phyloP scores from a whole-genome alignment of 805 yeast genomes.

The Ogataea corticis region DNA sequence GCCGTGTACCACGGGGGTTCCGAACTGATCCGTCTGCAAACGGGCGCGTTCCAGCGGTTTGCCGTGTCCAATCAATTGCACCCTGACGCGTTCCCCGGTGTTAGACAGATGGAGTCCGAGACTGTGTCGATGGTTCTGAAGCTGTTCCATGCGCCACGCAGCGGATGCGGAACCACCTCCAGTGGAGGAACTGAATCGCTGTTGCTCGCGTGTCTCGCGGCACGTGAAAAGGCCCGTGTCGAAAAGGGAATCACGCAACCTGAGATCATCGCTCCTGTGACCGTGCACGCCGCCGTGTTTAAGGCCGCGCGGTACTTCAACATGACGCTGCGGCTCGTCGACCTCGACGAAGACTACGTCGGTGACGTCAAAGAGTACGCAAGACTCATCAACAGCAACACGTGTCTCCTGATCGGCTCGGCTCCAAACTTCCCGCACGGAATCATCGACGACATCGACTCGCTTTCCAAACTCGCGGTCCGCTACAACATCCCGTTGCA shows the following conservation, averaged over 20 bases:
- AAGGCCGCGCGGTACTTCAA: constrained; percentile 91
- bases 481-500: constrained; percentile 79
- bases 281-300: constrained; percentile 93
- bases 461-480: constrained; percentile 64
- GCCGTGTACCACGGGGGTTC: constrained; percentile 96
- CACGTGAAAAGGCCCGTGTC: constrained; percentile 70
- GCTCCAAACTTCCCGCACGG: constrained; percentile 99
- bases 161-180: constrained; percentile 78
- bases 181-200: constrained; percentile 97
- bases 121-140: constrained; percentile 87
- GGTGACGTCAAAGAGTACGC: constrained; percentile 66
- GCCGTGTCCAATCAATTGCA: constrained; percentile 93
- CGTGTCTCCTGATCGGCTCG: constrained; percentile 84
- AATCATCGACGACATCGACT: constrained; percentile 83
- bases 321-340: constrained; percentile 80
- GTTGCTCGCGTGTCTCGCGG: constrained; percentile 81
- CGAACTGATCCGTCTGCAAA: constrained; percentile 71
- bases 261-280: constrained; percentile 84
- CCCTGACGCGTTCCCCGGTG: constrained; percentile 96
- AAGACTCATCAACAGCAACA: constrained; percentile 70
- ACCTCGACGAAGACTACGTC: constrained; percentile 63
- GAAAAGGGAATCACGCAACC: constrained; percentile 65
- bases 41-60: constrained; percentile 71
- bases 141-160: constrained; percentile 76
- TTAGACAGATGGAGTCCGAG: constrained; percentile 94